These are phyloP conservation scores for Dictyostelium purpureum DNA, from an alignment of 78 protist species.

Conservation along the genomic window DNA sequence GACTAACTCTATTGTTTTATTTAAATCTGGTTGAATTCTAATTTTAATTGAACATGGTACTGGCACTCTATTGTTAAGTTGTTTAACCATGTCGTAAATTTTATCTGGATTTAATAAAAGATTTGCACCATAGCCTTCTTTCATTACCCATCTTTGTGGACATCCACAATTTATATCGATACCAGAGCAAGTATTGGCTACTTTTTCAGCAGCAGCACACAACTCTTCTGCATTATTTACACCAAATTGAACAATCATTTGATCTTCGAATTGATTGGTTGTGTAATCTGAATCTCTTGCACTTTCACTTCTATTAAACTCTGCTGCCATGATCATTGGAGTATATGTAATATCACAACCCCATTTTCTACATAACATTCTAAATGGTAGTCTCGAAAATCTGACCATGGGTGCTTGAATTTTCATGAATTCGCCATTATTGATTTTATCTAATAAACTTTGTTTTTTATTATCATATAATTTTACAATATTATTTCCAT, in stretches of 20 bases:
- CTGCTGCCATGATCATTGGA: constrained; percentile 87
- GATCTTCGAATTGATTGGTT: constrained; percentile 75
- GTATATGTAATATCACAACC: constrained; percentile 84
- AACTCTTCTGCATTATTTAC: constrained; percentile 69
- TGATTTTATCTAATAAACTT: constrained; percentile 32
- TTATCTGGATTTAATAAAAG: constrained; percentile 74
- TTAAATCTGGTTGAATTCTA: constrained; percentile 68
- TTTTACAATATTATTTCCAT: background rate
- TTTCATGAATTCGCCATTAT: constrained; percentile 66
- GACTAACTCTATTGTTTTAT: constrained; percentile 82
- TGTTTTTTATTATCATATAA: background rate
- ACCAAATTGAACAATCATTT: constrained; percentile 91
- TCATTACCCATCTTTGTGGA: constrained; percentile 93
- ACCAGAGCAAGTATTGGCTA: constrained; percentile 70
- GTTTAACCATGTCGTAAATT: constrained; percentile 81
- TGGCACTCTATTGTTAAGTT: constrained; percentile 8
- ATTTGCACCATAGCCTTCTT: constrained; percentile 80
- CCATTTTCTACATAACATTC: constrained; percentile 41
- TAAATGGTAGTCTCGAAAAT: constrained; percentile 73
- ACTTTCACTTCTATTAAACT: constrained; percentile 27
- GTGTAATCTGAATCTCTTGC: constrained; percentile 83
- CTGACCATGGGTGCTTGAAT: constrained; percentile 91
- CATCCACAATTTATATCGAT: constrained; percentile 94
- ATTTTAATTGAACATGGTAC: constrained; percentile 85
- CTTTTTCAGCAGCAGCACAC: constrained; percentile 77